Percentiles rank a stretch among this genome's conserved stretches.
These are phyloP conservation scores for Phaeosphaeria sp. DNA, from an alignment of 2,329 filamentous ascomycete genomes.

Conservation along the genomic window DNA sequence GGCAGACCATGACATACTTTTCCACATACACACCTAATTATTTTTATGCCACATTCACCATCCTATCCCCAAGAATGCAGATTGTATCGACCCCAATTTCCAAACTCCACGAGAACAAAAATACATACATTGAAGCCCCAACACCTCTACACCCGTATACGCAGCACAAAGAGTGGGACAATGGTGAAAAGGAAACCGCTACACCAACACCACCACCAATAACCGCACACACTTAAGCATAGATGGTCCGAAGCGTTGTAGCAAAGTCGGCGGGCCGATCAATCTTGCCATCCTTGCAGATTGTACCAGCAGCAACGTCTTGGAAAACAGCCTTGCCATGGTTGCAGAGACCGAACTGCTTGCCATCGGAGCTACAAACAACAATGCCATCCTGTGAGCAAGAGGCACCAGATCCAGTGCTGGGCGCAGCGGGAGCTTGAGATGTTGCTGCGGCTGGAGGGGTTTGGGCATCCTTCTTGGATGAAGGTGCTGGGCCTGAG, in stretches of 20 bases:
- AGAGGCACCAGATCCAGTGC: conserved; percentile 5
- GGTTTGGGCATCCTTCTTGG: conserved; percentile 1
- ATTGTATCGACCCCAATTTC: not conserved
- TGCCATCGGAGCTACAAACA: conserved; percentile 46
- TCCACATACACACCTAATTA: not conserved
- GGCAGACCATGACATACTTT: not conserved
- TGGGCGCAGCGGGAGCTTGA: conserved; percentile 7
- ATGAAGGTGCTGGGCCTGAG: not conserved
- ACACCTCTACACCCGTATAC: not conserved
- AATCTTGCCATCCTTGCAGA: conserved; percentile 49
- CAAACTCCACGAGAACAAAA: not conserved
- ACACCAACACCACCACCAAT: not conserved
- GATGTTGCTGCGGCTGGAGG: conserved; percentile 1
- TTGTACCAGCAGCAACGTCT: conserved; percentile 51
- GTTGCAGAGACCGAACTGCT: conserved; percentile 50
- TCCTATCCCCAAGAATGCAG: not conserved
- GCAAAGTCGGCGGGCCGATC: conserved; percentile 28
- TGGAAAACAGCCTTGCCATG: conserved; percentile 48
- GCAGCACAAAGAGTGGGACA: not conserved
- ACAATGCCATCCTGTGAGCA: conserved; percentile 46
- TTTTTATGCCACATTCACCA: not conserved
- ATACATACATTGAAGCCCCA: not conserved
- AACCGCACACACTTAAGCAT: not conserved
- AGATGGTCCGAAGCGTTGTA: not conserved
- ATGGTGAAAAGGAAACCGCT: not conserved